Conservation (phyloP, 768 basidiomycete species). For the Lyophyllum semitale region DNA sequence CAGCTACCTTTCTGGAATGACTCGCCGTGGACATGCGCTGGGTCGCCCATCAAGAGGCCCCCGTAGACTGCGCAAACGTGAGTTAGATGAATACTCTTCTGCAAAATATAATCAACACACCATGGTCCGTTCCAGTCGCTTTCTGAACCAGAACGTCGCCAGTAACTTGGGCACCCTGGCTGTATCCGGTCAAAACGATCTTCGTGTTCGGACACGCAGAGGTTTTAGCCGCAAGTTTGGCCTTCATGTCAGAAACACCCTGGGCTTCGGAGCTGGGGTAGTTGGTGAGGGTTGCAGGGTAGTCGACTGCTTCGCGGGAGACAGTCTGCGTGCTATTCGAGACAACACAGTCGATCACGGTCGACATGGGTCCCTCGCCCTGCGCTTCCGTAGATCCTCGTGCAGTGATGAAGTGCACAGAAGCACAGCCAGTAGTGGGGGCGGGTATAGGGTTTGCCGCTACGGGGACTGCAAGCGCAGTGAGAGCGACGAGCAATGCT, state of each 20-base stretch:
- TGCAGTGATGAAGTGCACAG: conserved; percentile 19
- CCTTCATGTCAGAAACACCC: conserved; percentile 13
- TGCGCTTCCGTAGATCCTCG: too few relatives aligned
- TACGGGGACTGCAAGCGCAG: too few relatives aligned
- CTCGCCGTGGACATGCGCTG: conserved; percentile 12
- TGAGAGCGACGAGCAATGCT: too few relatives aligned
- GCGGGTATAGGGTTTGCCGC: too few relatives aligned
- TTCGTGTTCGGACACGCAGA: conserved; percentile 14
- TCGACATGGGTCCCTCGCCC: conserved; percentile 18
- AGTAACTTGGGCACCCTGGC: conserved; percentile 15
- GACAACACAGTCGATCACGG: conserved; percentile 13
- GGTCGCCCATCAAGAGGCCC: conserved; percentile 15
- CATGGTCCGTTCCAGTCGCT: conserved; percentile 10
- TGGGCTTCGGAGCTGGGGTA: conserved; percentile 8
- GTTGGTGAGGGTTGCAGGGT: conserved; percentile 12
- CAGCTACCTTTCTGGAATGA: conserved; percentile 11
- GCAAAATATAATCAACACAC: neutral
- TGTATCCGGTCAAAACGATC: conserved; percentile 14
- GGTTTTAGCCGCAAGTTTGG: conserved; percentile 5
- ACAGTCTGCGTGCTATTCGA: too few relatives aligned
- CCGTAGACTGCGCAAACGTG: conserved; percentile 4
- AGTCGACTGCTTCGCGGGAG: too few relatives aligned
- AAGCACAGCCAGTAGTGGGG: too few relatives aligned
- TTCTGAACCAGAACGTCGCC: conserved; percentile 12
- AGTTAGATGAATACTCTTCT: neutral